Percentiles rank a stretch among this genome's conserved stretches.
Conservation (phyloP, 2,329 filamentous ascomycete genomes). For the Camillea tinctor region DNA sequence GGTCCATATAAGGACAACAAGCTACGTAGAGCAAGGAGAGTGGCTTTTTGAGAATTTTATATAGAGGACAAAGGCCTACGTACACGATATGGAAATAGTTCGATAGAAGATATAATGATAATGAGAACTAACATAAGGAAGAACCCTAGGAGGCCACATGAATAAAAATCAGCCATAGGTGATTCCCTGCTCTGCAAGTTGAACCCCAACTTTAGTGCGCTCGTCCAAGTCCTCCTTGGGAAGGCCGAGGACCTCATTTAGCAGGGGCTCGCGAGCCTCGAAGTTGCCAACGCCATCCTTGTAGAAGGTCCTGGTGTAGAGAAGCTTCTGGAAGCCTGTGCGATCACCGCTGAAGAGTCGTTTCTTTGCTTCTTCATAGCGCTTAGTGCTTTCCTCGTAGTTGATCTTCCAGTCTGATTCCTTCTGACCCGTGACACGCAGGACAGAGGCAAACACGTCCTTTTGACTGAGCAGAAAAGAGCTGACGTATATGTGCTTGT, state of each 20-base stretch:
- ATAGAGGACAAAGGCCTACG: background rate
- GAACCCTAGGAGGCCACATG: background rate
- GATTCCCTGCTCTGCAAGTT: slow-evolving; percentile 24
- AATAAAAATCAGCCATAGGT: slow-evolving; percentile 12
- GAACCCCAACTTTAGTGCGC: slow-evolving; percentile 48
- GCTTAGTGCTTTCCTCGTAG: slow-evolving; percentile 44
- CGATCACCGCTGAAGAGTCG: slow-evolving; percentile 42
- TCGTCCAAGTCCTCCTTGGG: slow-evolving; percentile 59
- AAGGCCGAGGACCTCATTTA: slow-evolving; percentile 56
- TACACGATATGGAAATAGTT: background rate
- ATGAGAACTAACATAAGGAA: background rate
- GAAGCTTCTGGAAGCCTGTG: slow-evolving; percentile 44
- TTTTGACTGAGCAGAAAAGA: slow-evolving; percentile 60
- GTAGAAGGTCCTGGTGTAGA: slow-evolving; percentile 59
- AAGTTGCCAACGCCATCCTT: slow-evolving; percentile 40
- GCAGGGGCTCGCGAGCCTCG: slow-evolving; percentile 40
- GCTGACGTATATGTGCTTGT: slow-evolving; percentile 49
- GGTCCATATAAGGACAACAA: background rate
- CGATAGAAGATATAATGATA: background rate
- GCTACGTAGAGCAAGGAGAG: slow-evolving; percentile 1
- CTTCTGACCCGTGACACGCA: slow-evolving; percentile 55
- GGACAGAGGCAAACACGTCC: slow-evolving; percentile 63
- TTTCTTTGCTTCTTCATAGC: slow-evolving; percentile 48
- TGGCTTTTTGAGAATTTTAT: background rate
- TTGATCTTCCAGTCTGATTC: slow-evolving; percentile 61